These are phyloP conservation scores for Debaryomycetaceae sp. DNA, from an alignment of 1,139 yeast species.

Conservation along the genomic window DNA sequence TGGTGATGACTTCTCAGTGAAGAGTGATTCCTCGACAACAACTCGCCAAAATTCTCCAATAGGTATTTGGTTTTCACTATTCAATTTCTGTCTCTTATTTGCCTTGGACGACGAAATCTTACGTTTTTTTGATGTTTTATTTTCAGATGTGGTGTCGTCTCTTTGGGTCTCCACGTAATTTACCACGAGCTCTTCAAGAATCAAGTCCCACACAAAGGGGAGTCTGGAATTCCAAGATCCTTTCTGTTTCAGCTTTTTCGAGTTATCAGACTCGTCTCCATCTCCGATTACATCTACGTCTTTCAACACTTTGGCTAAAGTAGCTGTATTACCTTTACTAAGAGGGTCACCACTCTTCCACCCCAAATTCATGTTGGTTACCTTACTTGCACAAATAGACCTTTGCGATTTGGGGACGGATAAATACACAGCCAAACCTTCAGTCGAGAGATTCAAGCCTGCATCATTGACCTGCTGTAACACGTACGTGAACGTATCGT, in stretches of 20 bases:
- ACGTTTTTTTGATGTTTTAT: slow-evolving; percentile 18
- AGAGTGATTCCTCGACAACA: slow-evolving; percentile 76
- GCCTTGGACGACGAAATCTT: slow-evolving; percentile 31
- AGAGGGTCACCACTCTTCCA: slow-evolving; percentile 81
- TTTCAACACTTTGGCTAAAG: slow-evolving; percentile 62
- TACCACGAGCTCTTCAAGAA: slow-evolving; percentile 40
- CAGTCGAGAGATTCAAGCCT: slow-evolving; percentile 65
- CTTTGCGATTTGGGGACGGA: slow-evolving; percentile 38
- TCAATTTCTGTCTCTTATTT: slow-evolving; percentile 24
- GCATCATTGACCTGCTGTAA: slow-evolving; percentile 46
- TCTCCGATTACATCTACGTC: slow-evolving; percentile 46
- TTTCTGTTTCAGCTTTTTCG: slow-evolving; percentile 40
- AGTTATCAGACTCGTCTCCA: slow-evolving; percentile 25
- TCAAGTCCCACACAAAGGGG: slow-evolving; percentile 81
- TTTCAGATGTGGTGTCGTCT: slow-evolving; percentile 18
- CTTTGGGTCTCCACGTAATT: slow-evolving; percentile 15
- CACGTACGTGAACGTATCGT: slow-evolving; percentile 23
- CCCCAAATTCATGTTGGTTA: slow-evolving; percentile 26
- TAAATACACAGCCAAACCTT: slow-evolving; percentile 75
- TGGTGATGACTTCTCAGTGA: slow-evolving; percentile 71
- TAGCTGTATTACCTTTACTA: slow-evolving; percentile 58
- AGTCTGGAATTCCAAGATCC: slow-evolving; percentile 76
- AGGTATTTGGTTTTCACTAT: slow-evolving; percentile 23
- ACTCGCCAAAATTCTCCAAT: slow-evolving; percentile 77
- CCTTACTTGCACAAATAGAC: slow-evolving; percentile 16